A percentile compares a stretch with the other conserved stretches of the same genome.
Evolutionary conservation across 2,329 filamentous ascomycete species (phyloP).

Genomic region (Annulohypoxylon truncatum): DNA sequence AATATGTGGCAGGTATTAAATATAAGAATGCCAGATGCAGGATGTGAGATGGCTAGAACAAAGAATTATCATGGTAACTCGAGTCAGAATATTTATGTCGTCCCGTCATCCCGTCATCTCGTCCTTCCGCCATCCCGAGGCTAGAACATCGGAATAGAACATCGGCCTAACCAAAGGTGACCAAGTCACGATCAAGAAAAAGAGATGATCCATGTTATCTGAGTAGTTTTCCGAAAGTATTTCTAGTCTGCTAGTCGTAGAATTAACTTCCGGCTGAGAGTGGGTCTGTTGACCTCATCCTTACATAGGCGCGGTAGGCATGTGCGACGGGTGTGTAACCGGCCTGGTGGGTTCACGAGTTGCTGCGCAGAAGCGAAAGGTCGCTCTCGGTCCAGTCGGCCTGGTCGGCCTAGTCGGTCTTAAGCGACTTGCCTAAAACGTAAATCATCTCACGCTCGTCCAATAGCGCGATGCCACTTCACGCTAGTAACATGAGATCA

Average conservation of each 20-base stretch:
- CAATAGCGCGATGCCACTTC: conserved; percentile 8
- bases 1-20: no score
- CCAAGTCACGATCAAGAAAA: neutral
- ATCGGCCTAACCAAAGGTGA: neutral
- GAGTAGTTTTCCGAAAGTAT: no score
- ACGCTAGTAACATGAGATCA: neutral
- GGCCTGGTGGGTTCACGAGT: neutral
- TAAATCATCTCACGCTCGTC: neutral
- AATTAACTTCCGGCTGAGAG: neutral
- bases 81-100: no score
- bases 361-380: neutral
- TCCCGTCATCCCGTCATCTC: neutral
- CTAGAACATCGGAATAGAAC: neutral
- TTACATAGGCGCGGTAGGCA: neutral
- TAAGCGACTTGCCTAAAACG: conserved; percentile 15
- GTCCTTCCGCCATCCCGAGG: neutral
- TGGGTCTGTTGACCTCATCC: neutral
- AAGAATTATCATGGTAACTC: no score
- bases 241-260: neutral
- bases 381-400: neutral
- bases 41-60: no score
- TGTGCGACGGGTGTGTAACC: neutral
- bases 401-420: neutral
- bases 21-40: no score
- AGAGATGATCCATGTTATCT: no score